phyloP scores from a whole-genome alignment of 805 yeast genomes.

The Yarrowia deformans region DNA sequence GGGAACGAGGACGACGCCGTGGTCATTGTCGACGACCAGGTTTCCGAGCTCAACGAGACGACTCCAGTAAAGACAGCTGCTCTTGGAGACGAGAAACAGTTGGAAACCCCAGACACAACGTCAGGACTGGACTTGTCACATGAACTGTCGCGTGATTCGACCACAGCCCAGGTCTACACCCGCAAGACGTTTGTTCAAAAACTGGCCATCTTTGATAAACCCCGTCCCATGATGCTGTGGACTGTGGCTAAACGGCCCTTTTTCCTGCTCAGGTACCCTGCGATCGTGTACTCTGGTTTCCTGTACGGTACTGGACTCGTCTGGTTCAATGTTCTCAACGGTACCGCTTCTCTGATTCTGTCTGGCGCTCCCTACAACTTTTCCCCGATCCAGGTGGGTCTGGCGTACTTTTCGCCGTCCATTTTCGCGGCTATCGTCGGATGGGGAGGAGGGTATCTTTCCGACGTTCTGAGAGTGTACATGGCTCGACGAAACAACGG shows the following conservation, averaged over 20 bases:
- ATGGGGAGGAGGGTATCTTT: constrained; percentile 20
- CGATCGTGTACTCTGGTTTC: constrained; percentile 20
- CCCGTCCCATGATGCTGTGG: constrained; percentile 29
- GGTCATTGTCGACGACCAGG: background rate
- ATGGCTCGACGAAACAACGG: constrained; percentile 51
- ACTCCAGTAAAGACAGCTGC: background rate
- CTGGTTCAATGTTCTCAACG: constrained; percentile 39
- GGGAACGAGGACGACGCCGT: background rate
- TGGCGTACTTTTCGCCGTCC: constrained; percentile 16
- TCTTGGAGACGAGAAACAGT: background rate
- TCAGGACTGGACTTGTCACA: background rate
- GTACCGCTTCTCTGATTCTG: constrained; percentile 27
- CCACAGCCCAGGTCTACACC: background rate
- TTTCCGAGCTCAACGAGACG: background rate
- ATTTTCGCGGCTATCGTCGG: background rate
- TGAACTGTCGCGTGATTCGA: background rate
- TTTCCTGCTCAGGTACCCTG: constrained; percentile 13
- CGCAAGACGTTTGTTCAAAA: constrained; percentile 27
- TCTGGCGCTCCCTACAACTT: constrained; percentile 20
- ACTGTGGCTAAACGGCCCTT: constrained; percentile 7
- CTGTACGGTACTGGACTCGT: constrained; percentile 25
- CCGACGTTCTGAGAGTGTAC: constrained; percentile 11
- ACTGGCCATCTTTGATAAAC: constrained; percentile 19
- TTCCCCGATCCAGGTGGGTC: constrained; percentile 17
- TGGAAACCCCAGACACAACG: background rate